Conservation (phyloP, 495 filamentous ascomycete species). For the Umbilicaria muhlenbergii region DNA sequence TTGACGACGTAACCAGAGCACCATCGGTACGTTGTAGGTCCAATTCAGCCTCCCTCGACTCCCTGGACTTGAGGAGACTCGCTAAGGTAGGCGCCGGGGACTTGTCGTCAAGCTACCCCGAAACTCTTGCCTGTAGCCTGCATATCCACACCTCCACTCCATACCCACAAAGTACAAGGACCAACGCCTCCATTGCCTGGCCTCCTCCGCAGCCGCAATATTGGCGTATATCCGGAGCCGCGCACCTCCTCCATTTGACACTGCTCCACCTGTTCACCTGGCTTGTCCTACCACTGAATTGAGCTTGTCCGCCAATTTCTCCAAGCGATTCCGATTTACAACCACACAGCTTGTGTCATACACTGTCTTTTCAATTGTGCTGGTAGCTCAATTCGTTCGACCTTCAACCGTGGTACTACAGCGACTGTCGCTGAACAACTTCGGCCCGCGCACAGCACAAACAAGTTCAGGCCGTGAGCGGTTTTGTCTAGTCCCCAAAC, state of each 20-base stretch:
- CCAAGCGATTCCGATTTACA: constrained; percentile 4
- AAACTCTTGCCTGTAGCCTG: too few relatives aligned
- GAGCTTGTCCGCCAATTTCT: constrained; percentile 3
- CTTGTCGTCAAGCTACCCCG: too few relatives aligned
- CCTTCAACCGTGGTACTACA: neutral
- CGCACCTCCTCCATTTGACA: constrained; percentile 8
- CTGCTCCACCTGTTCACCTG: constrained; percentile 5
- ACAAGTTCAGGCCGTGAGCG: neutral
- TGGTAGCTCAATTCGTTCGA: constrained; percentile 8
- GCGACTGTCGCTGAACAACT: neutral
- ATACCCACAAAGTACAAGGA: too few relatives aligned
- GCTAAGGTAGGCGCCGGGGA: too few relatives aligned
- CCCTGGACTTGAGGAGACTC: too few relatives aligned
- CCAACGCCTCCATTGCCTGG: constrained; percentile 1
- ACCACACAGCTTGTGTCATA: constrained; percentile 9
- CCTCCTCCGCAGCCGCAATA: constrained; percentile 9
- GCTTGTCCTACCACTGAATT: constrained; percentile 1
- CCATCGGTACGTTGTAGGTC: too few relatives aligned
- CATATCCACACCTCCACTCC: too few relatives aligned
- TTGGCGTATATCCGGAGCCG: constrained; percentile 10
- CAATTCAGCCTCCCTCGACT: too few relatives aligned
- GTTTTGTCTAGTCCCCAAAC: constrained; percentile 1
- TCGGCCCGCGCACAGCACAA: neutral
- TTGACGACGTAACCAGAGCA: too few relatives aligned
- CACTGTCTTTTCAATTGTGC: constrained; percentile 7